Base-by-base conservation (phyloP, 257 asterid genomes). In the Vinca minor region DNA sequence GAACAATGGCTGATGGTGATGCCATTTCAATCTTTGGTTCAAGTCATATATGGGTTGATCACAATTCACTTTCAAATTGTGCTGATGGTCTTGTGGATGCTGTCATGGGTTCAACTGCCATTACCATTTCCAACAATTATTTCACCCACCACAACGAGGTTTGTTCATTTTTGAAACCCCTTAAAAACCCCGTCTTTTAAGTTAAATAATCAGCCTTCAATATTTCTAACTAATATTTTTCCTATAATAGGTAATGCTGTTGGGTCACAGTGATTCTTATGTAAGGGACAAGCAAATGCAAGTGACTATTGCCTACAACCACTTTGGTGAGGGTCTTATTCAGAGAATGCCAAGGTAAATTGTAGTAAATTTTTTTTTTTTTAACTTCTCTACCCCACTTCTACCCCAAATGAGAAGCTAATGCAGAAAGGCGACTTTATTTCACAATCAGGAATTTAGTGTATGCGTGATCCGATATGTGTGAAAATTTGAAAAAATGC, bases 31-130 rank as follows among this genome's bases (percentile, higher is more conserved):
- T 91, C 67, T 91, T 91, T 5, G 93, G 95, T 12, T 82, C 97
- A 34, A 87, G 96, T 77, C 96, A 90, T 59, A 61, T 90, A n/a
- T 90, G 97, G 97, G 77, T 90, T 4, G 97, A 90, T 69, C 97
- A 90, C 62, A 87, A 87, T 60, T 90, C 97, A 3, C 89, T 90
- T 26, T 85, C 95, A 34, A 83, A 85, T 55, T 90, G 97, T 25
- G 95, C 96, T 17, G 97, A 90, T 67, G 97, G 97, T 23, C 95
- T 90, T 60, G 91, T 90, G 23, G 97, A 90, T 70, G 97, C 97
- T 68, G 86, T 90, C 39, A 90, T 90, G 96, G 97, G 97, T 10
- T 90, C 97, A 67, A 90, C 94, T 23, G 91, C 96, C 8, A 79
- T 90, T 49, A 87, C 97, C 73, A 85, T 90, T 71, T 91, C 97